Evolutionary conservation across 2,329 filamentous ascomycete genomes (phyloP).

Genomic region (Ophiostoma montium): DNA sequence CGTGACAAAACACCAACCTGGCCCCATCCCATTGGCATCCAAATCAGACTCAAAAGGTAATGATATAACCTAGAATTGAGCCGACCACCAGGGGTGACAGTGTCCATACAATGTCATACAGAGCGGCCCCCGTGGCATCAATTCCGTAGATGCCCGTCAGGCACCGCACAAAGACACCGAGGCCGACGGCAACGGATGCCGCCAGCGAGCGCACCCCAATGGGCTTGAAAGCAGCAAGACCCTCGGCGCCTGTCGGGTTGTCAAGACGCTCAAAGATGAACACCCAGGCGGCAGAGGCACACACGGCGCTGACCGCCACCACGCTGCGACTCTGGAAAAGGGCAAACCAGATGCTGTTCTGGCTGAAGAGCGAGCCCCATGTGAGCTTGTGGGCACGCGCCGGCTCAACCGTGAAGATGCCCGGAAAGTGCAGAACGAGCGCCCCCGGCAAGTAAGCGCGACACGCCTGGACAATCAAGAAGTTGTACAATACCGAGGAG

Average conservation of each 20-base stretch:
- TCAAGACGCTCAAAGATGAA: constrained; percentile 49
- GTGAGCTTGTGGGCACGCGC: constrained; percentile 26
- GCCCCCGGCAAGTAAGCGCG: constrained; percentile 55
- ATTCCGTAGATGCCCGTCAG: constrained; percentile 55
- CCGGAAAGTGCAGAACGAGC: constrained; percentile 63
- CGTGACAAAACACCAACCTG: no score
- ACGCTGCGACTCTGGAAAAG: constrained; percentile 1
- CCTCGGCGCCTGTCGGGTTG: background rate
- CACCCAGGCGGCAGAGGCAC: constrained; percentile 37
- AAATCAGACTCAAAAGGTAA: background rate
- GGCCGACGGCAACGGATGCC: constrained; percentile 40
- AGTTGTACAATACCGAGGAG: constrained; percentile 57
- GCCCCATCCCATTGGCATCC: no score
- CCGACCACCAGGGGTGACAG: constrained; percentile 47
- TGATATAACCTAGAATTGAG: constrained; percentile 31
- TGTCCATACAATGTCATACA: constrained; percentile 67
- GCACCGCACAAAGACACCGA: constrained; percentile 49
- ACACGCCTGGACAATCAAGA: constrained; percentile 57
- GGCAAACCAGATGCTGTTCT: background rate
- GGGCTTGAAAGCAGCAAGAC: constrained; percentile 15
- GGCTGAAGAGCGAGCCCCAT: background rate
- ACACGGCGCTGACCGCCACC: background rate
- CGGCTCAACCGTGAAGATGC: constrained; percentile 51
- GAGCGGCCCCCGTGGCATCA: constrained; percentile 52
- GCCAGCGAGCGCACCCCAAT: constrained; percentile 50